Conservation (phyloP, 441 rosid genomes). For the Hura crepitans region DNA sequence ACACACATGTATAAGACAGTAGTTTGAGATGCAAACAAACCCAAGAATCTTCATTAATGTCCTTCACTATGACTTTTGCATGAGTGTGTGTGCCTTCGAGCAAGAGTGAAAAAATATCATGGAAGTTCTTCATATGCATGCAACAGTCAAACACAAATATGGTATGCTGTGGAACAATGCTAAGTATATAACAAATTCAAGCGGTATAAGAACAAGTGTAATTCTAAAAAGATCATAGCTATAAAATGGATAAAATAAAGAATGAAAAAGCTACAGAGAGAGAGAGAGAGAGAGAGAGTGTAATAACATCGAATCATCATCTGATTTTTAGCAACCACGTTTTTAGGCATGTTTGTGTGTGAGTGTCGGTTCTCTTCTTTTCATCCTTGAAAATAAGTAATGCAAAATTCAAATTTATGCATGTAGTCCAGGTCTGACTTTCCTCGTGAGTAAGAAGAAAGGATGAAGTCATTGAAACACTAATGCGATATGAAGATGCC, state of each 20-base stretch:
- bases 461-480: background rate
- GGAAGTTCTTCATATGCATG: background rate
- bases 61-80: background rate
- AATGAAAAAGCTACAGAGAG: no score
- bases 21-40: constrained; percentile 1
- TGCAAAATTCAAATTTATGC: background rate
- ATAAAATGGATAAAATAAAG: no score
- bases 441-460: background rate
- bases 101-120: background rate
- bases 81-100: background rate
- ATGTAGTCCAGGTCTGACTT: background rate
- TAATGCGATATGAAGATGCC: background rate
- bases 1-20: background rate
- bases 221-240: no score
- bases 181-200: background rate
- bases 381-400: no score
- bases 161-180: background rate
- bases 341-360: no score
- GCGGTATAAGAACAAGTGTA: background rate
- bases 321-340: no score
- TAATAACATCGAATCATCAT: no score
- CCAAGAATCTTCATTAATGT: background rate
- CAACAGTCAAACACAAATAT: background rate
- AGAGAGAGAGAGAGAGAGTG: no score
- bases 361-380: no score